Evolutionary conservation across 257 asterid genomes (phyloP).

Genomic region (Scutellaria galericulata): DNA sequence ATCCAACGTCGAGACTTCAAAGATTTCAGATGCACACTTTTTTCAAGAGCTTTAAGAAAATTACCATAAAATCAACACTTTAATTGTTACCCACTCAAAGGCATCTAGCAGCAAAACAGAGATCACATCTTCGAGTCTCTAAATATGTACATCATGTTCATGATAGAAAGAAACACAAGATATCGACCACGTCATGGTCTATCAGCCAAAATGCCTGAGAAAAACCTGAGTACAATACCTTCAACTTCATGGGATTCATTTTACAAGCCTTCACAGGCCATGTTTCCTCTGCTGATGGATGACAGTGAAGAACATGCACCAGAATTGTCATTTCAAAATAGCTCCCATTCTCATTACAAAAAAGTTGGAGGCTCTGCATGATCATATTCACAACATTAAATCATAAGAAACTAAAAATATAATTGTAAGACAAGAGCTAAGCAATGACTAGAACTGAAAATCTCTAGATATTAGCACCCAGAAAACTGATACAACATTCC

Average conservation of each 20-base stretch:
- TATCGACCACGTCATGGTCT: neutral
- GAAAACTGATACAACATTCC: neutral
- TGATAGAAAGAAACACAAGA: neutral
- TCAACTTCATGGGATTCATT: constrained; percentile 2
- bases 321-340: constrained; percentile 7
- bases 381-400: neutral
- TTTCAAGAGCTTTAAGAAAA: no score
- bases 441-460: neutral
- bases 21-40: no score
- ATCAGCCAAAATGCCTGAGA: neutral
- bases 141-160: constrained; percentile 1
- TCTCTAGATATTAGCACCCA: neutral
- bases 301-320: neutral
- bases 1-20: no score
- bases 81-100: no score
- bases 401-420: no score
- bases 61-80: no score
- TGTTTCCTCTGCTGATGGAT: neutral
- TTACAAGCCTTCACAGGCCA: neutral
- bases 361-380: constrained; percentile 31
- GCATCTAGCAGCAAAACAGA: neutral
- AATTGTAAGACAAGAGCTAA: neutral
- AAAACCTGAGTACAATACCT: neutral
- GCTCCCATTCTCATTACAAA: constrained; percentile 18
- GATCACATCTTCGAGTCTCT: neutral